Conservation (phyloP, 2,329 filamentous ascomycete genomes). For the Alternaria gaisen region DNA sequence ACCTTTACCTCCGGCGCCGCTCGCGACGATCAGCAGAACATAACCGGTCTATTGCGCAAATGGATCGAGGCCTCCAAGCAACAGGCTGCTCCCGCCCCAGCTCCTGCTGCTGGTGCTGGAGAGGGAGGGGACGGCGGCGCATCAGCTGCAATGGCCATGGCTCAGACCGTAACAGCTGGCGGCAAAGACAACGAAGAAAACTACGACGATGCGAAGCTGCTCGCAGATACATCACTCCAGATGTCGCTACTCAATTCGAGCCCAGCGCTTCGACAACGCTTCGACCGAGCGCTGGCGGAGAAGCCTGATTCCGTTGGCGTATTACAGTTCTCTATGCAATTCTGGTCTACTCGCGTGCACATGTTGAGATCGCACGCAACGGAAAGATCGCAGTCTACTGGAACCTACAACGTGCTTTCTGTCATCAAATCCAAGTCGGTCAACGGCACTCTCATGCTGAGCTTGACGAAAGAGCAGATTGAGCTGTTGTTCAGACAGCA, state of each 20-base stretch:
- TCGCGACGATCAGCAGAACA: slow-evolving; percentile 81
- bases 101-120: slow-evolving; percentile 37
- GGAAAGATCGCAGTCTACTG: slow-evolving; percentile 83
- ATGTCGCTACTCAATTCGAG: slow-evolving; percentile 88
- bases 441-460: slow-evolving; percentile 74
- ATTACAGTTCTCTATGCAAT: slow-evolving; percentile 85
- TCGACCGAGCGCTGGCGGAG: slow-evolving; percentile 81
- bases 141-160: slow-evolving; percentile 79
- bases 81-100: slow-evolving; percentile 46
- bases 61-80: slow-evolving; percentile 76
- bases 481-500: slow-evolving; percentile 93
- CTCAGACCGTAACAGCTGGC: slow-evolving; percentile 65
- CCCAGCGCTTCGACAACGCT: slow-evolving; percentile 77
- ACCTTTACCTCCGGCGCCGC: slow-evolving; percentile 85
- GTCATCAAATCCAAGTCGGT: slow-evolving; percentile 83
- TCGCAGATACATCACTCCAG: slow-evolving; percentile 81
- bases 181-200: slow-evolving; percentile 66
- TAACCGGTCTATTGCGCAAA: slow-evolving; percentile 82
- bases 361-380: slow-evolving; percentile 90
- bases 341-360: slow-evolving; percentile 90
- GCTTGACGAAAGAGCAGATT: slow-evolving; percentile 90
- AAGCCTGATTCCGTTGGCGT: slow-evolving; percentile 86
- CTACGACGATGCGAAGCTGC: slow-evolving; percentile 83
- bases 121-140: slow-evolving; percentile 34
- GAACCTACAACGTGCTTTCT: slow-evolving; percentile 92